These are phyloP conservation scores for Pseudocercospora macadamiae DNA, from an alignment of 2,329 filamentous ascomycete genomes.

Conservation along the genomic window DNA sequence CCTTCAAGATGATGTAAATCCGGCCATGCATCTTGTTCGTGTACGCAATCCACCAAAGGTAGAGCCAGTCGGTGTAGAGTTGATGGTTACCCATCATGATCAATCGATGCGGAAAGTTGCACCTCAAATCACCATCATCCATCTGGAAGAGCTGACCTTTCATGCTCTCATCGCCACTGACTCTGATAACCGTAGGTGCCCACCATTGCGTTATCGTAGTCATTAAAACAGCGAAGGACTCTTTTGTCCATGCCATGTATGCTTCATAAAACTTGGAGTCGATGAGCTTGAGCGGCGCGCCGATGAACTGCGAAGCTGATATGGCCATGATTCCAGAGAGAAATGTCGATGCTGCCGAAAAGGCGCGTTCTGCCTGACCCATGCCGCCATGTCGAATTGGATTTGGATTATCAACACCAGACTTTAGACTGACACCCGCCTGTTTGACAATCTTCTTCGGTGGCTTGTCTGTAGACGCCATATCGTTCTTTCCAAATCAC, in stretches of 20 bases:
- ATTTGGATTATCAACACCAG: constrained; percentile 43
- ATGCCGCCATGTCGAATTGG: constrained; percentile 49
- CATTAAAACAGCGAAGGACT: constrained; percentile 76
- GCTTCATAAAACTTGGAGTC: constrained; percentile 79
- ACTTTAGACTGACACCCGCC: constrained; percentile 49
- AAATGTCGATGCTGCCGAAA: constrained; percentile 55
- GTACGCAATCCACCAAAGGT: constrained; percentile 93
- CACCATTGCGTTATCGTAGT: constrained; percentile 84
- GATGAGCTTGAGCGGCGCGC: constrained; percentile 73
- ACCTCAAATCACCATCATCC: constrained; percentile 72
- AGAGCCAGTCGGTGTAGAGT: constrained; percentile 89
- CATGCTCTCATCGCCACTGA: constrained; percentile 82
- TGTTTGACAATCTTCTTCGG: constrained; percentile 21
- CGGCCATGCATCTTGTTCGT: constrained; percentile 81
- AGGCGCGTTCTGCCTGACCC: constrained; percentile 54
- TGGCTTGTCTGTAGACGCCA: constrained; percentile 14
- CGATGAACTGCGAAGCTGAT: constrained; percentile 73
- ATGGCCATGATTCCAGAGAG: constrained; percentile 55
- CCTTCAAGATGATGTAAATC: constrained; percentile 88
- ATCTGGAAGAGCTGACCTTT: constrained; percentile 72
- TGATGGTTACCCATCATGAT: constrained; percentile 85
- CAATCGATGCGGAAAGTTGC: constrained; percentile 78
- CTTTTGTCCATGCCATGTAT: constrained; percentile 86
- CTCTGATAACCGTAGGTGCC: constrained; percentile 79
- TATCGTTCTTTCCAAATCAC: background rate